Base-by-base conservation (phyloP, 164 flowering plant species). In the Vitis riparia region DNA sequence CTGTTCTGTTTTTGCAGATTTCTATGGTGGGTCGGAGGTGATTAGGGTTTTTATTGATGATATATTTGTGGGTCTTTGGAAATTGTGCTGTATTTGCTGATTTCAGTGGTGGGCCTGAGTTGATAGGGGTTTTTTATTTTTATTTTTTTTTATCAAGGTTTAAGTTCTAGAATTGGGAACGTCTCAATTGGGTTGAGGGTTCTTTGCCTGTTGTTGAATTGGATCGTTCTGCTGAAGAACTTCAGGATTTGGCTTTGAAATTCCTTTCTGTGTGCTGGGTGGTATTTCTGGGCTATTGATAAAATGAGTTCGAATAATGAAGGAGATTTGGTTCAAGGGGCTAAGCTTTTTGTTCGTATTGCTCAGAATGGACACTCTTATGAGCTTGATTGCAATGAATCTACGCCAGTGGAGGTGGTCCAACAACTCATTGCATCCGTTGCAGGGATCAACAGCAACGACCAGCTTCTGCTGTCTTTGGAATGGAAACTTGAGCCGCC, bases 351-450 rank as follows among this genome's bases (percentile, higher is more conserved):
- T 55, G 88, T 96, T 64, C 89, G 84, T 69, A 78, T 94, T 62
- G 96, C 97, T 8, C 98, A 93, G 73, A 92, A 93, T 77, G 99
- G 99, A 16, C 95, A 77, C 64, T 84, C 94, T 12, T 84, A 83
- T 66, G 89, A 87, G 79, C 68, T 96, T 14, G 89, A 89, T 15
- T 96, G 96, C 48, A 80, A 87, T 75, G 99, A 83, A 61, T 76
- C 80, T 9, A 86, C 88, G 1, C 72, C 70, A 3, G 97, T 96
- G 29, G 97, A 87, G 68, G 79, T 79, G 4, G 91, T 96, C 10
- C 92, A 92, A 78, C 70, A 80, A 51, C 80, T n/a, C 59, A 78
- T 93, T 15, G 97, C 92, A 76, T 79, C 95, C 0, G 76, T 69
- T 12, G 62, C 89, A 0, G 88, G 88, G 51, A 88, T 96, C 59